These are phyloP conservation scores for Forsythia viridissima DNA, from an alignment of 257 asterid genomes.

Conservation along the genomic window DNA sequence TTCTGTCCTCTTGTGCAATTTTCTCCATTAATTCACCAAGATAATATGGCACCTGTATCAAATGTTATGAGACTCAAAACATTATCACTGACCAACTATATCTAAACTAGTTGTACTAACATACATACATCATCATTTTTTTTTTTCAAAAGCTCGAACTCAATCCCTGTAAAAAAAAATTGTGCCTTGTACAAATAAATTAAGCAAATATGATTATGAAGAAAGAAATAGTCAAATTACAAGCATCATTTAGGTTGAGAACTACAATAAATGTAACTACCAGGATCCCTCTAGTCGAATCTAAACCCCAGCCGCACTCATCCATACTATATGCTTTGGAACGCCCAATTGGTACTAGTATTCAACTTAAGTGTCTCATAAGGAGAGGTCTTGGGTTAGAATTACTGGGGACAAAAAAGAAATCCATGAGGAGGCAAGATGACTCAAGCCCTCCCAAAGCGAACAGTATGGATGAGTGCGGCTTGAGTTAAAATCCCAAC, in stretches of 20 bases:
- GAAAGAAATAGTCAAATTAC: neutral
- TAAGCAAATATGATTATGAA: neutral
- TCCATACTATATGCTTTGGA: no score
- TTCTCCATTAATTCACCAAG: conserved; percentile 82
- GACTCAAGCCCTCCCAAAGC: no score
- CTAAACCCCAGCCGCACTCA: no score
- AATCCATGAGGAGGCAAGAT: no score
- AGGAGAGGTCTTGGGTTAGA: no score
- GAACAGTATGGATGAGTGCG: no score
- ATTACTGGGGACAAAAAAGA: no score
- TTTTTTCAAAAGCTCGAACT: neutral
- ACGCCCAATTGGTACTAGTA: no score
- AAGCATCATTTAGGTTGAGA: neutral
- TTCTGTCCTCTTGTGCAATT: conserved; percentile 63
- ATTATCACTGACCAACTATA: neutral
- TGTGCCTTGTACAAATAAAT: conserved; percentile 1
- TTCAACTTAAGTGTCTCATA: no score
- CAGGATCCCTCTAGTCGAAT: no score
- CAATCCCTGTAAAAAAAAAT: neutral
- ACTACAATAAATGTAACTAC: neutral
- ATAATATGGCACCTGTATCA: conserved; percentile 76
- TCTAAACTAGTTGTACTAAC: neutral
- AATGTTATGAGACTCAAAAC: conserved; percentile 5
- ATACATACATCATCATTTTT: neutral
- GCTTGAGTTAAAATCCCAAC: no score